Conservation (phyloP, 352 stramenopile species). For the Pythium scleroteichum region DNA sequence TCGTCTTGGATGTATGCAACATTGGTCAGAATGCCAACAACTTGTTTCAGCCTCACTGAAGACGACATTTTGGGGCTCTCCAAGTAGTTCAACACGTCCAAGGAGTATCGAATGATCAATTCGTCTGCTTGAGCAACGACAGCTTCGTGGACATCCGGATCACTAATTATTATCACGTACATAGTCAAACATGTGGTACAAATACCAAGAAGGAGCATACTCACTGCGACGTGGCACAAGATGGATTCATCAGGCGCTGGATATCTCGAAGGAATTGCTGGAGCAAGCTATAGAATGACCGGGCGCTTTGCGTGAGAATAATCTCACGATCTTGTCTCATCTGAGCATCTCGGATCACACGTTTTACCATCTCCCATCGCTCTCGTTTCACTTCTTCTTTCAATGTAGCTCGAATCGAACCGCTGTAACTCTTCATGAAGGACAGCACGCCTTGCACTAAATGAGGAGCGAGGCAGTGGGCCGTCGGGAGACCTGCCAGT, state of each 20-base stretch:
- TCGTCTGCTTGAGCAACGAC: constrained; percentile 62
- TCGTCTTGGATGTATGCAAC: constrained; percentile 73
- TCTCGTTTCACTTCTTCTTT: constrained; percentile 82
- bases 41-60: constrained; percentile 60
- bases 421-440: constrained; percentile 66
- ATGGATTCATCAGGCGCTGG: constrained; percentile 78
- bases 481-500: constrained; percentile 70
- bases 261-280: constrained; percentile 81
- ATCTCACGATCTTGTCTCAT: constrained; percentile 72
- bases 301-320: constrained; percentile 76
- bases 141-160: constrained; percentile 60
- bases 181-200: too few species aligned
- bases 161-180: too few species aligned
- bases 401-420: constrained; percentile 65
- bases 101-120: constrained; percentile 59
- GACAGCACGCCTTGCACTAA: constrained; percentile 56
- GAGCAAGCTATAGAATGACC: constrained; percentile 76
- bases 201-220: not conserved
- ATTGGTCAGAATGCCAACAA: constrained; percentile 71
- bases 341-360: constrained; percentile 72
- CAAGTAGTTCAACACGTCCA: constrained; percentile 62
- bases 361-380: constrained; percentile 74
- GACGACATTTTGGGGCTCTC: constrained; percentile 64
- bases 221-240: constrained; percentile 60
- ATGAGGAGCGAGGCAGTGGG: constrained; percentile 69